Conservation (phyloP, 768 basidiomycete genomes). For the Russula sp. region DNA sequence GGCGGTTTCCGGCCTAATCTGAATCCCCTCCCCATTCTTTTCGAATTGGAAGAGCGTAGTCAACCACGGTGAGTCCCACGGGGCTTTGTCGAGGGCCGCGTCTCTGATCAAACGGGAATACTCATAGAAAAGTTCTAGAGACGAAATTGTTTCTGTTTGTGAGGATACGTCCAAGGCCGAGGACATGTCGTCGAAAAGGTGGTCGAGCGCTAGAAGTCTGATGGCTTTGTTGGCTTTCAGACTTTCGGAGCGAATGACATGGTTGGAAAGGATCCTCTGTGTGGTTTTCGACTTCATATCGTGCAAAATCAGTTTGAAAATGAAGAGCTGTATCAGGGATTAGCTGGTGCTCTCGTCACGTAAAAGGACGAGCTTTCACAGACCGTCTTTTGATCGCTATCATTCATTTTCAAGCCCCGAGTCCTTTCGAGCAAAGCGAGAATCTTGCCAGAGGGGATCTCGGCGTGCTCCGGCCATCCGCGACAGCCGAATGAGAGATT, state of each 20-base stretch:
- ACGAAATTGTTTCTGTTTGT: constrained; percentile 8
- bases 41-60: constrained; percentile 17
- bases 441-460: neutral
- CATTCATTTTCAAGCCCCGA: neutral
- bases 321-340: constrained; percentile 5
- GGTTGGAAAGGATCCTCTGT: constrained; percentile 1
- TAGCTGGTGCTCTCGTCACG: neutral
- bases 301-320: constrained; percentile 17
- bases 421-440: neutral
- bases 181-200: constrained; percentile 19
- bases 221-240: constrained; percentile 1
- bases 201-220: constrained; percentile 17
- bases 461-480: constrained; percentile 8
- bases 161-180: constrained; percentile 20
- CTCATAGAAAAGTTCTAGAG: constrained; percentile 12
- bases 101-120: constrained; percentile 22
- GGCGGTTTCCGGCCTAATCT: constrained; percentile 2
- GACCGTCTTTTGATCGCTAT: constrained; percentile 12
- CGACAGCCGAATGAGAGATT: constrained; percentile 23
- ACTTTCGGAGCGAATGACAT: constrained; percentile 4
- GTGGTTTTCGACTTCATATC: neutral
- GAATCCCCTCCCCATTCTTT: constrained; percentile 9
- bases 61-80: constrained; percentile 20
- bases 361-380: neutral
- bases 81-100: constrained; percentile 12